Base-by-base conservation (phyloP, 1,284 basidiomycete genomes). In the Neotropicomus parvogracilis region DNA sequence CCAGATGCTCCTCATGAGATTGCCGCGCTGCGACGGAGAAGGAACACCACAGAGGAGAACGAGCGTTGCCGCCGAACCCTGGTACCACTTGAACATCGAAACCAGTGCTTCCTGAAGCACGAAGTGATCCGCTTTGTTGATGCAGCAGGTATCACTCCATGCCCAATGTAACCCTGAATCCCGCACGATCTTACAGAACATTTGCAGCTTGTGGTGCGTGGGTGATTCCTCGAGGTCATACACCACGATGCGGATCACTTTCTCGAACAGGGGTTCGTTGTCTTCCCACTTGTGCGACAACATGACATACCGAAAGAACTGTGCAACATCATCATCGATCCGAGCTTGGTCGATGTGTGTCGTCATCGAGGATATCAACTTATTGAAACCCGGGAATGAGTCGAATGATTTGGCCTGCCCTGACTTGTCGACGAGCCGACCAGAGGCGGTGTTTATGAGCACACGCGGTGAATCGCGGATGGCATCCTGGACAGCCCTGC, bases 211-310 rank as follows among this genome's bases (percentile, higher is more conserved):
- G n/a, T n/a, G n/a, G n/a, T n/a, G n/a, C n/a, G n/a, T n/a, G n/a
- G n/a, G n/a, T n/a, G n/a, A n/a, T n/a, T n/a, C n/a, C n/a, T n/a
- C n/a, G n/a, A n/a, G n/a, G n/a, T n/a, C n/a, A n/a, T n/a, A 24
- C n/a, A 47, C 45, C 8, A 29, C 11, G 1, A 21, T 35, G n/a
- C 11, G 26, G 2, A 41, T 13, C n/a, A 36, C 32, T 4, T 35
- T 14, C 4, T 37, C n/a, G 33, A 43, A 47, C 6, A 24, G 19
- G 4, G 45, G 45, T 21, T 46, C 44, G 16, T 20, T n/a, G 8
- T 11, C 21, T 27, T 46, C 31, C 44, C 44, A 46, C 17, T 11
- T 40, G 37, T 47, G 46, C 12, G 46, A 47, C 3, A 47, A 33
- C 39, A 35, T 47, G 11, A 27, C 45, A 26, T 47, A 47, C 7